Evolutionary conservation across 2,329 filamentous ascomycete genomes (phyloP).

Genomic region (Pseudocercospora vitis): DNA sequence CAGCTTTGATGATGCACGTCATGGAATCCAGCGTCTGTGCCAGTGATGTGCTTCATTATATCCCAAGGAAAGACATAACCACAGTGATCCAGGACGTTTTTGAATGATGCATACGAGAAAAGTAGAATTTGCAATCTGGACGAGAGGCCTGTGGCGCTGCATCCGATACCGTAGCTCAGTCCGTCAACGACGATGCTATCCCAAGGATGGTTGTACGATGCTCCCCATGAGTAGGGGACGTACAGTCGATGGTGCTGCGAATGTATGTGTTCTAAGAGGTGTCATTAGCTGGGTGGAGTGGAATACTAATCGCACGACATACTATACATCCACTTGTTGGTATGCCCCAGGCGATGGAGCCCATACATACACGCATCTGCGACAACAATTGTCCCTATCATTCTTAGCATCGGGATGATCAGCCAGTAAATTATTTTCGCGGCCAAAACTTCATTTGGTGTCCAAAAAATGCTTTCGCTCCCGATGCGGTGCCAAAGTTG

Average conservation of each 20-base stretch:
- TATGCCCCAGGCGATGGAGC: conserved; percentile 1
- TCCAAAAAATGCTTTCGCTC: no score
- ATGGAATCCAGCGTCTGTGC: conserved; percentile 11
- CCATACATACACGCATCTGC: conserved; percentile 4
- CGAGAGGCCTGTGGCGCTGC: conserved; percentile 8
- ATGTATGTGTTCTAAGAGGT: conserved; percentile 7
- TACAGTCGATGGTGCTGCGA: conserved; percentile 9
- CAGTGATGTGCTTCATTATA: conserved; percentile 11
- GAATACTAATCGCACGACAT: no score
- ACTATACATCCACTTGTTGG: conserved; percentile 11
- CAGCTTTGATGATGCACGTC: conserved; percentile 16
- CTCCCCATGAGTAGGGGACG: conserved; percentile 14
- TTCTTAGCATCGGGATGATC: no score
- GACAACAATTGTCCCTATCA: conserved; percentile 2
- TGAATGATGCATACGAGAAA: background rate
- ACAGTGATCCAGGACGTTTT: conserved; percentile 10
- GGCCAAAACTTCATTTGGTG: no score
- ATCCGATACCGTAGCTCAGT: conserved; percentile 2
- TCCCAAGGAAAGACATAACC: conserved; percentile 9
- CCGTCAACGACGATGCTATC: conserved; percentile 14
- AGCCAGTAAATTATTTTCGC: no score
- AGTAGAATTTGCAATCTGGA: background rate
- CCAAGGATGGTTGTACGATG: conserved; percentile 10
- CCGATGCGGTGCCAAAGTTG: no score
- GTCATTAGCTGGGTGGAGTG: no score